Evolutionary conservation across 2,329 filamentous ascomycete species (phyloP).

Genomic region (Fusarium staphyleae): DNA sequence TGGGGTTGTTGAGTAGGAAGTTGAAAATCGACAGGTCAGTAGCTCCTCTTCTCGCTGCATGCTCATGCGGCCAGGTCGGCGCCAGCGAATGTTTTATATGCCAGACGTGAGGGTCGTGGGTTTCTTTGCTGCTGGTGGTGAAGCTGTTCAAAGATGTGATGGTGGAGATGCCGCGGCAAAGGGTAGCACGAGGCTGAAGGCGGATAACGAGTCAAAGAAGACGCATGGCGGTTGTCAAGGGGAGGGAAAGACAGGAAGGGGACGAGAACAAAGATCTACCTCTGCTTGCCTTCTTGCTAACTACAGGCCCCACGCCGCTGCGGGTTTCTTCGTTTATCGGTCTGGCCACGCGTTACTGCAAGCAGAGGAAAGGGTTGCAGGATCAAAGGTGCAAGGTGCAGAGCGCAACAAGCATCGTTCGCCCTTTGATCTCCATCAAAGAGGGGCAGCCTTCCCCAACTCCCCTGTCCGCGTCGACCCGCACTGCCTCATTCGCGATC

Average conservation of each 20-base stretch:
- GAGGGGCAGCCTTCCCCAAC: constrained; percentile 32
- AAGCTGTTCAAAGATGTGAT: constrained; percentile 25
- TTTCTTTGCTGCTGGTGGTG: constrained; percentile 18
- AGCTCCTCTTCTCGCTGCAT: constrained; percentile 20
- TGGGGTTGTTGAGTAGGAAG: constrained; percentile 28
- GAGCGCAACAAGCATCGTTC: constrained; percentile 6
- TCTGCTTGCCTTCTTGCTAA: constrained; percentile 12
- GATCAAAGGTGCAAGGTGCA: constrained; percentile 1
- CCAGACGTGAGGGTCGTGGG: constrained; percentile 4
- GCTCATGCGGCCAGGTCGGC: constrained; percentile 31
- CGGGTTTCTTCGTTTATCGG: constrained; percentile 15
- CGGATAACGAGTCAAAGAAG: constrained; percentile 39
- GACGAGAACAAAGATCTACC: constrained; percentile 6
- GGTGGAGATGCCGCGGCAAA: constrained; percentile 8
- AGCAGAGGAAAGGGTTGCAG: constrained; percentile 16
- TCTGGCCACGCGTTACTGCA: constrained; percentile 5
- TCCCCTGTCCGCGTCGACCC: constrained; percentile 4
- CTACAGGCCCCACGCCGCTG: constrained; percentile 16
- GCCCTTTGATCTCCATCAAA: constrained; percentile 26
- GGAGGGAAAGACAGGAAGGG: constrained; percentile 1
- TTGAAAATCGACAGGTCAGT: constrained; percentile 36
- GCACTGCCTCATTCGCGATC: neutral
- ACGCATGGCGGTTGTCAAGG: constrained; percentile 36
- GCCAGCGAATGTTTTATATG: constrained; percentile 21
- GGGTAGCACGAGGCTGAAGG: constrained; percentile 36